Conservation (phyloP, 2,329 filamentous ascomycete genomes). For the Ophiostoma tasmaniense region DNA sequence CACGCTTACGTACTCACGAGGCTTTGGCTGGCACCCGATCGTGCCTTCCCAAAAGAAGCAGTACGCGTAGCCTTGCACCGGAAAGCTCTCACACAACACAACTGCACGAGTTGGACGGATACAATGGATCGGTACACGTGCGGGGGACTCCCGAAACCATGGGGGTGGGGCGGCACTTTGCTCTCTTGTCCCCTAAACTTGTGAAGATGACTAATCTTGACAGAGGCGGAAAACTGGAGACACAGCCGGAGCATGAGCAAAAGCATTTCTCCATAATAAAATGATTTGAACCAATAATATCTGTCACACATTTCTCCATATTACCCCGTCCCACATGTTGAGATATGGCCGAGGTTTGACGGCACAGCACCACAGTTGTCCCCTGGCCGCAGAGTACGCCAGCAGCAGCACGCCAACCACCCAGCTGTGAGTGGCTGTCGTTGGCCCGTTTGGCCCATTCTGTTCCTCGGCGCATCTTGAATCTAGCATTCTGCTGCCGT, state of each 20-base stretch:
- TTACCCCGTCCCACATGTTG: constrained; percentile 18
- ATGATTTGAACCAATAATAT: not conserved
- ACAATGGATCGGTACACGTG: constrained; percentile 1
- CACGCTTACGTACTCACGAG: constrained; percentile 2
- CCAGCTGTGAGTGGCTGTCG: constrained; percentile 11
- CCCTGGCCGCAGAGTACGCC: not conserved
- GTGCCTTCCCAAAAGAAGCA: constrained; percentile 2
- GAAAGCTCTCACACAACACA: not conserved
- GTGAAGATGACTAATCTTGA: not conserved
- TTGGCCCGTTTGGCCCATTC: constrained; percentile 9
- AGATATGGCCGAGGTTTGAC: constrained; percentile 22
- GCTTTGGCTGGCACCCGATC: not conserved
- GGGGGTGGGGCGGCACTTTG: constrained; percentile 2
- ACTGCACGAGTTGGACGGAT: not conserved
- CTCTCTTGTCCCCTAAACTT: not conserved
- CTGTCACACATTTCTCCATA: not conserved
- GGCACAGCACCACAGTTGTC: constrained; percentile 13
- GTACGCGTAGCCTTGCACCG: not conserved
- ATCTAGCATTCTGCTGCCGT: not conserved
- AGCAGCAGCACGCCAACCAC: constrained; percentile 5
- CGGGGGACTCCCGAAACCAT: constrained; percentile 1
- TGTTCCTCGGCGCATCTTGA: constrained; percentile 12
- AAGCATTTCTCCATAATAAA: not conserved
- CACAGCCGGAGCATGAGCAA: not conserved
- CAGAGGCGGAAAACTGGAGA: not conserved